Base-by-base conservation (phyloP, 305 asterid genomes). In the Fraxinus greggii region DNA sequence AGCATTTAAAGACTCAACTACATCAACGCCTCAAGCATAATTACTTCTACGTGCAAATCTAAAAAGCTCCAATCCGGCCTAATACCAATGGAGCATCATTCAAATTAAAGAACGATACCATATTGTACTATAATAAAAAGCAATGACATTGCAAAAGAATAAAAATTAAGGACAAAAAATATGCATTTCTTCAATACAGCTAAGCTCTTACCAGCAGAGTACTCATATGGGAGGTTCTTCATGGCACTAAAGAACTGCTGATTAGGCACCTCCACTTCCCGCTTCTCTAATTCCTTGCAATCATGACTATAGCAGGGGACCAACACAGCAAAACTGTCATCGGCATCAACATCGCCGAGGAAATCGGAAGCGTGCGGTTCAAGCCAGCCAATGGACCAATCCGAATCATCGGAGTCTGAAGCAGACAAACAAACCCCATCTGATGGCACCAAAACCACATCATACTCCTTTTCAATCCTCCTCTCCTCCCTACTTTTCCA, bases 381-480 rank as follows among this genome's bases (percentile, higher is more conserved):
- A 85, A 92, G 86, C 99, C 99, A 95, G 90, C 99, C 99, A 3
- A 95, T 86, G 4, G 99, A 93, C 99, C 99, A 93, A 83, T 95
- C 99, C 0, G 98, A 93, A 75, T 95, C 99, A 78, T 92, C 97
- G 19, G 98, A 92, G 84, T 93, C 98, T 0, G 98, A 93, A 32
- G 92, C 98, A 2, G 98, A 95, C 75, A 95, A 89, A 80, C 93
- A 86, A 75, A 88, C 93, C 80, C 98, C 98, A 75, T 95, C 99
- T 0, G 99, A 93, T 33, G 98, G 97, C 45, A 95, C 99, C 92
- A 95, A 77, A 38, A 95, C 97, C 67, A 90, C 84, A 86, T 95
- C 97, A 78, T 91, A 90, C 84, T 95, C 97, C 83, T 88, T 92
- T 59, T 92, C 98, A 78, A 91, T 85, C 83, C 78, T 88, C 92